Conservation (phyloP, 2,329 filamentous ascomycete species). For the Didymella pinodella region DNA sequence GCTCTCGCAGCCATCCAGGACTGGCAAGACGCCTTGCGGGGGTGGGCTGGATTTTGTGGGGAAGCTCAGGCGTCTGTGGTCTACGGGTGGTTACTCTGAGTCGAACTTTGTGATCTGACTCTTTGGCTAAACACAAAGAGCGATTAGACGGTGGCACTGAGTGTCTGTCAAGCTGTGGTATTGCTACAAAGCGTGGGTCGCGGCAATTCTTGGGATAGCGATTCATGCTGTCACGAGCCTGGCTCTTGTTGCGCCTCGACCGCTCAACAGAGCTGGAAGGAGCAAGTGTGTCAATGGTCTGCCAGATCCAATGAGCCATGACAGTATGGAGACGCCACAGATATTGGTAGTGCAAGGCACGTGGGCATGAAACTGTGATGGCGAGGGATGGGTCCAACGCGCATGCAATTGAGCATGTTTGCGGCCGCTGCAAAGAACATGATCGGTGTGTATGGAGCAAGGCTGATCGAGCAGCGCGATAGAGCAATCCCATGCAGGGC, state of each 20-base stretch:
- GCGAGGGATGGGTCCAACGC: slow-evolving; percentile 5
- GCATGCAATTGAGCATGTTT: not conserved
- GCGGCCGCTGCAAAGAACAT: not conserved
- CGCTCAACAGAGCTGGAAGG: not conserved
- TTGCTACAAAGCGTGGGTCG: not conserved
- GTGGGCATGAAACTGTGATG: not conserved
- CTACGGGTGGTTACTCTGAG: not conserved
- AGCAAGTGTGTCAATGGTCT: not conserved
- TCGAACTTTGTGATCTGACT: not conserved
- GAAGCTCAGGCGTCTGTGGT: slow-evolving; percentile 8
- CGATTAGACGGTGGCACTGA: too few relatives aligned
- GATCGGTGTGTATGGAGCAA: not conserved
- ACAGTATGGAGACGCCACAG: not conserved
- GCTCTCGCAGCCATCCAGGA: slow-evolving; percentile 10
- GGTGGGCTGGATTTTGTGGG: slow-evolving; percentile 7
- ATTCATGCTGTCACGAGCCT: slow-evolving; percentile 1
- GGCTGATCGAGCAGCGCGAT: not conserved
- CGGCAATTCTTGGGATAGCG: not conserved
- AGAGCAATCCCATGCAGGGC: slow-evolving; percentile 8
- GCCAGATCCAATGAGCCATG: slow-evolving; percentile 2
- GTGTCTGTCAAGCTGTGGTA: not conserved
- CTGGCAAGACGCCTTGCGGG: slow-evolving; percentile 19
- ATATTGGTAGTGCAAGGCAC: slow-evolving; percentile 18
- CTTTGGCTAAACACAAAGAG: too few relatives aligned
- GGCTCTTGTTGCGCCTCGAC: slow-evolving; percentile 8